phyloP scores from a whole-genome alignment of 176 grass and related monocot species.

The Neostapfia colusana region DNA sequence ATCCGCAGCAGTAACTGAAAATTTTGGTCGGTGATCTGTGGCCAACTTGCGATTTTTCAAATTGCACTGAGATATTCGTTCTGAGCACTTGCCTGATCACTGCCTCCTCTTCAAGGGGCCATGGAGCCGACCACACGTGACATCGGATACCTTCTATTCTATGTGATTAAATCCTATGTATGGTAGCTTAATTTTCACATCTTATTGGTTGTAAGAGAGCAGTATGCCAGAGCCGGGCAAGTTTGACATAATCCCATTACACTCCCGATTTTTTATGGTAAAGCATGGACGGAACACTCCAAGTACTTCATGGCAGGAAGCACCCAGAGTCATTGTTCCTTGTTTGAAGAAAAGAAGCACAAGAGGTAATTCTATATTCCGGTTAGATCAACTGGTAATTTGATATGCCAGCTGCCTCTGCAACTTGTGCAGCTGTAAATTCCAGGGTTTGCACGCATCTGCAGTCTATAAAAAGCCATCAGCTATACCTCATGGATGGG shows the following conservation, averaged over 20 bases:
- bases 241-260: background rate
- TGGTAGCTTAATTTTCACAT: background rate
- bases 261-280: too few relatives aligned
- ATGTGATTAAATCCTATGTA: background rate
- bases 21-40: background rate
- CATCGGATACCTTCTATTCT: background rate
- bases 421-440: background rate
- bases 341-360: background rate
- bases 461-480: background rate
- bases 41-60: background rate
- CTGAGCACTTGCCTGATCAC: background rate
- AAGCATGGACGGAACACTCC: background rate
- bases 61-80: background rate
- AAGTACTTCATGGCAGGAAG: background rate
- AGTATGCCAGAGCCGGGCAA: background rate
- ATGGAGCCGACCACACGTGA: background rate
- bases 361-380: background rate
- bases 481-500: background rate
- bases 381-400: background rate
- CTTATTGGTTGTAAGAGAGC: background rate
- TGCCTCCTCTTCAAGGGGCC: background rate
- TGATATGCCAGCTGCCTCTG: background rate
- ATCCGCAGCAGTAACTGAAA: background rate
- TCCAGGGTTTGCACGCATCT: background rate
- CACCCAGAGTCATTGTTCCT: background rate